Evolutionary conservation across 1,284 basidiomycete species (phyloP), one percentile per base, ranked within the genome.

Genomic region (Hemileccinum hortonii): DNA sequence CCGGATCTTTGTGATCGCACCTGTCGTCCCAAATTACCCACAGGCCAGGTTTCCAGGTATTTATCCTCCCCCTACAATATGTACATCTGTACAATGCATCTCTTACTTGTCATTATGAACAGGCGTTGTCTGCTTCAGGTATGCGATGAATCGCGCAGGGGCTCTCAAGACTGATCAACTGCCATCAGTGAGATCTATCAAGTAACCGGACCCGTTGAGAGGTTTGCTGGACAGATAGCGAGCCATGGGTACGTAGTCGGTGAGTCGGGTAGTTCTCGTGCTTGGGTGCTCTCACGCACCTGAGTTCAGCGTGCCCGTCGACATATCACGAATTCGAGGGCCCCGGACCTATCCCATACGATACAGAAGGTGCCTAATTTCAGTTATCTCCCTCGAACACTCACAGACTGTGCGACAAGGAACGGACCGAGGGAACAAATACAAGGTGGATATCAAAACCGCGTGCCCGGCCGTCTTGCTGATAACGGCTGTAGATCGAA

Each of bases 201-300:
- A 70, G 89, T 92, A 2, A 92, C 91, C 24, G 89, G 90, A 1
- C 90, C 90, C 36, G 90, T 93, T 14, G 88, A 92, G 65, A 81
- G 92, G 40, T 95, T 95, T 68, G 94, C 92, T 0, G 84, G 90
- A 21, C 90, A 94, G 72, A 95, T 97, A 61, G 94, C 94, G 1
- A 90, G 90, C 53, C 92, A 95, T 52, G 93, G 89, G 53, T 91
- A 81, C 62, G 79, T 92, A 49, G 86, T 89, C 5, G 89, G 87
- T 82, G 49, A 49, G 81, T 68, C 36, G 14, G 16, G 16, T 37
- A 36, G 21, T 22, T 44, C 30, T 47, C 26, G 11, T 33, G 22
- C 22, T 45, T 12, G 4, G 26, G 38, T n/a, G 24, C 46, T 44
- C 30, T 56, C 33, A 60, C 2, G n/a, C 11, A 29, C 21, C 37